phyloP scores from a whole-genome alignment of 139 green algal species.

The Coelastrella sp. region DNA sequence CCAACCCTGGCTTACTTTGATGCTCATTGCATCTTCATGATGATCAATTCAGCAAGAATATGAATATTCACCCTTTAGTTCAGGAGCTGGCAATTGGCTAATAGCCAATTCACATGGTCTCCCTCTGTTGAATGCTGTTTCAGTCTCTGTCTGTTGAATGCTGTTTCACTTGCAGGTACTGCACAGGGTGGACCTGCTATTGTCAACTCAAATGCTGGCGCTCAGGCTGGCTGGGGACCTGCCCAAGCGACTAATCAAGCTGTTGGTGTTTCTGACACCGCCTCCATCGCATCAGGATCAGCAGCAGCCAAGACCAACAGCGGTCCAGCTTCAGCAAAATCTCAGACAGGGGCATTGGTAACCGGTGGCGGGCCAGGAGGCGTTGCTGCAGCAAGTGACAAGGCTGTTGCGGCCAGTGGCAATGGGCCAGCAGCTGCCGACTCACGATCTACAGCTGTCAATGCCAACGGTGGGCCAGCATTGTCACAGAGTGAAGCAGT shows the following conservation, averaged over 20 bases:
- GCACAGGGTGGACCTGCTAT: slow-evolving; percentile 25
- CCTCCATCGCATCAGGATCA: not conserved
- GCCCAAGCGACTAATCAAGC: slow-evolving; percentile 14
- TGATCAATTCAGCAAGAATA: too few relatives aligned
- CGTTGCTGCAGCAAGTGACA: slow-evolving; percentile 34
- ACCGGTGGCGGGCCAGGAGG: not conserved
- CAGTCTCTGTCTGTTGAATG: not conserved
- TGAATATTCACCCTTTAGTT: too few relatives aligned
- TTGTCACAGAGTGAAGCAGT: slow-evolving; percentile 24
- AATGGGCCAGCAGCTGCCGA: not conserved
- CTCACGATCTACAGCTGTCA: slow-evolving; percentile 23
- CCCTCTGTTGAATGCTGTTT: not conserved
- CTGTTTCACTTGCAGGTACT: not conserved
- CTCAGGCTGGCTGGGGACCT: not conserved
- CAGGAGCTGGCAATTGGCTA: not conserved
- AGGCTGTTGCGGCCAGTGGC: not conserved
- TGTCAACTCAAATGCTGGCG: not conserved
- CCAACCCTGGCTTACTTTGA: too few relatives aligned
- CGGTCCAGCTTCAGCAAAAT: slow-evolving; percentile 11
- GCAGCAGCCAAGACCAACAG: slow-evolving; percentile 1
- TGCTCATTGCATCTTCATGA: too few relatives aligned
- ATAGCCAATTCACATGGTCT: not conserved
- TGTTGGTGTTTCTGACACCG: not conserved
- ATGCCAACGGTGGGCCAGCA: not conserved
- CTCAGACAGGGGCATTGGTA: not conserved